Evolutionary conservation across 305 asterid genomes (phyloP).

Genomic region (Rubia tinctorum): DNA sequence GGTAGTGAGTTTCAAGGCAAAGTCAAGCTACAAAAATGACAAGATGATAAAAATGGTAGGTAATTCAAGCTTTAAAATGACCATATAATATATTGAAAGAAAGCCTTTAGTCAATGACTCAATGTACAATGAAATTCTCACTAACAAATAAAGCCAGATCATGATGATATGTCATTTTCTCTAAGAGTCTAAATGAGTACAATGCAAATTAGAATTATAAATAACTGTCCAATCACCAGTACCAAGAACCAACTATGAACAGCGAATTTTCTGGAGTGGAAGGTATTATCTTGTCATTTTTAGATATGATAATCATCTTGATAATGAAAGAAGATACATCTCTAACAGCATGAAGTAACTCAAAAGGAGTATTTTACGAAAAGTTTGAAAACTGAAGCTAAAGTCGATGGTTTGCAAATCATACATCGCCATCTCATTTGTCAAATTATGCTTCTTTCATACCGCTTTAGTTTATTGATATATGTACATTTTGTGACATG

Average conservation of each 20-base stretch:
- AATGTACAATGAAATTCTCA: not conserved
- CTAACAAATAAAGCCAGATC: not conserved
- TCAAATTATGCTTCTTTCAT: not conserved
- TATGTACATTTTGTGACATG: not conserved
- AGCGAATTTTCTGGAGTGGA: not conserved
- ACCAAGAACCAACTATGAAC: not conserved
- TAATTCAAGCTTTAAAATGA: constrained; percentile 5
- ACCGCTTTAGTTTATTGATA: not conserved
- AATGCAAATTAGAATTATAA: not conserved
- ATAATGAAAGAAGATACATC: not conserved
- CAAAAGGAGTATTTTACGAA: not conserved
- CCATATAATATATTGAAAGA: not conserved
- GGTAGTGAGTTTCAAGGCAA: not conserved
- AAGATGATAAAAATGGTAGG: not conserved
- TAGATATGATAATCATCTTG: not conserved
- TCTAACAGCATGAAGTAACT: not conserved
- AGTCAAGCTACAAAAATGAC: not conserved
- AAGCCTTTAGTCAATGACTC: not conserved
- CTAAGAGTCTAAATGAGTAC: not conserved
- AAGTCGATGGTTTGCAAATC: not conserved
- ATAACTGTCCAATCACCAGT: not conserved
- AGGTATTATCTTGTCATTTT: not conserved
- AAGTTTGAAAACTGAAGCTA: not conserved
- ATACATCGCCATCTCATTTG: not conserved
- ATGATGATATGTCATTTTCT: too few species aligned